Percentiles rank a stretch among this genome's conserved stretches.
These are phyloP conservation scores for Eragrostis curvula DNA, from an alignment of 176 grass and related monocot genomes.

Conservation along the genomic window DNA sequence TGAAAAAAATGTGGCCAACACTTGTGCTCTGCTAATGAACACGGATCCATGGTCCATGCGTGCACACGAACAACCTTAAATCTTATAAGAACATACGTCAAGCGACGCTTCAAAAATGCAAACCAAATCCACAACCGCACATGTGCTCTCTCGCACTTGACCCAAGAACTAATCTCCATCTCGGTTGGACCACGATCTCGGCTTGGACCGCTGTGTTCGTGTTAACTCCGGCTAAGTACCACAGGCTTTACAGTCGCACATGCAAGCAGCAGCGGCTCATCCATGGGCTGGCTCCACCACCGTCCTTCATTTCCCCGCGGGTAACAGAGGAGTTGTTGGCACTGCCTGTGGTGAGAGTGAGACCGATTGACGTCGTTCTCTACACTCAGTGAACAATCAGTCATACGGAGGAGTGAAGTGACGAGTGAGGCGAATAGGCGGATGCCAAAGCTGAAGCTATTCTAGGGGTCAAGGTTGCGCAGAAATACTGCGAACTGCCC, in stretches of 20 bases:
- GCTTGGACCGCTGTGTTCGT: conserved; percentile 16
- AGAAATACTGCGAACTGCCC: neutral
- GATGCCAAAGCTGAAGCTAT: neutral
- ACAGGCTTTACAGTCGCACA: conserved; percentile 40
- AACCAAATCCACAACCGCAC: conserved; percentile 8
- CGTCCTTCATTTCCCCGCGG: neutral
- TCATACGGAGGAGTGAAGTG: conserved; percentile 42
- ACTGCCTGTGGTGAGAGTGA: too few species aligned
- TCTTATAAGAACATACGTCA: too few species aligned
- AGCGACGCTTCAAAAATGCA: too few species aligned
- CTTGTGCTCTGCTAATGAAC: too few species aligned
- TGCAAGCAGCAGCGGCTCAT: neutral
- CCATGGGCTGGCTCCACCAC: conserved; percentile 8
- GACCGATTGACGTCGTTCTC: conserved; percentile 27
- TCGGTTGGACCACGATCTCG: conserved; percentile 22
- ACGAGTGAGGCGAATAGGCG: conserved; percentile 35
- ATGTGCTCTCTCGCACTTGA: neutral
- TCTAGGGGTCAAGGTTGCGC: neutral
- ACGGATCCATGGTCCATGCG: too few species aligned
- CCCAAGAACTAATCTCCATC: conserved; percentile 5
- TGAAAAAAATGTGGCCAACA: too few species aligned
- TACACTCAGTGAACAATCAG: neutral
- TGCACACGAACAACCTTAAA: neutral
- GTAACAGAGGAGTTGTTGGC: too few species aligned
- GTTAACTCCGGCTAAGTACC: conserved; percentile 42